phyloP scores from a whole-genome alignment of 129 eudicot species.

The Chrysanthemum makinoi region DNA sequence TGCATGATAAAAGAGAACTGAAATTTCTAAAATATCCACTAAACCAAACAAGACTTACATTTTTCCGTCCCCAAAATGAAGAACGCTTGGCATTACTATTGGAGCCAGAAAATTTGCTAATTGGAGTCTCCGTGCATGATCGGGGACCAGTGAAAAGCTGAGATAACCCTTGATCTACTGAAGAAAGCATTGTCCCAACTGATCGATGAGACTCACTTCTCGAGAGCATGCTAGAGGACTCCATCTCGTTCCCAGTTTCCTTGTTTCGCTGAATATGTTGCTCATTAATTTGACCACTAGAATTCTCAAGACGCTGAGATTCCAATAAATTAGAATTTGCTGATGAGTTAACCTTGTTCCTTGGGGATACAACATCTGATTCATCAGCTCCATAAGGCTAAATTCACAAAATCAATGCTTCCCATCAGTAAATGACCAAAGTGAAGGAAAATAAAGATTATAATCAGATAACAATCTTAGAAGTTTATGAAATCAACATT shows the following conservation, averaged over 20 bases:
- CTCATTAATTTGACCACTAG: slow-evolving; percentile 37
- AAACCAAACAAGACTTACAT: slow-evolving; percentile 45
- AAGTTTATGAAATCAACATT: background rate
- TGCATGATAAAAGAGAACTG: background rate
- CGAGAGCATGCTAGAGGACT: slow-evolving; percentile 32
- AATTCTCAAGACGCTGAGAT: slow-evolving; percentile 29
- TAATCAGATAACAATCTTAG: background rate
- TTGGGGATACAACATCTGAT: slow-evolving; percentile 64
- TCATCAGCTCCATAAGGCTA: slow-evolving; percentile 71
- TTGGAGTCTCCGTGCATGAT: slow-evolving; percentile 48
- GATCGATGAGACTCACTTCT: slow-evolving; percentile 65
- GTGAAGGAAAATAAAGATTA: too few species aligned
- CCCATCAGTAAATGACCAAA: background rate
- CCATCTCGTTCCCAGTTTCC: slow-evolving; percentile 42
- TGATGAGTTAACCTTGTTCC: slow-evolving; percentile 23
- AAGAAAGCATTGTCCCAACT: slow-evolving; percentile 77
- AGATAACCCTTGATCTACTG: slow-evolving; percentile 64
- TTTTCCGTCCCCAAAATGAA: slow-evolving; percentile 77
- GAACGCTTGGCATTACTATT: slow-evolving; percentile 59
- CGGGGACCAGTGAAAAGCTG: slow-evolving; percentile 43
- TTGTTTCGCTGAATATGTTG: slow-evolving; percentile 36
- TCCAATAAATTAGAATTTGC: slow-evolving; percentile 47
- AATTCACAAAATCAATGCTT: slow-evolving; percentile 17
- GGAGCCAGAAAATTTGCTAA: slow-evolving; percentile 42
- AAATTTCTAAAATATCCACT: slow-evolving; percentile 10